Evolutionary conservation across 371 early-diverging fungal species (phyloP).

Genomic region (Sanchytrium tribonematis): DNA sequence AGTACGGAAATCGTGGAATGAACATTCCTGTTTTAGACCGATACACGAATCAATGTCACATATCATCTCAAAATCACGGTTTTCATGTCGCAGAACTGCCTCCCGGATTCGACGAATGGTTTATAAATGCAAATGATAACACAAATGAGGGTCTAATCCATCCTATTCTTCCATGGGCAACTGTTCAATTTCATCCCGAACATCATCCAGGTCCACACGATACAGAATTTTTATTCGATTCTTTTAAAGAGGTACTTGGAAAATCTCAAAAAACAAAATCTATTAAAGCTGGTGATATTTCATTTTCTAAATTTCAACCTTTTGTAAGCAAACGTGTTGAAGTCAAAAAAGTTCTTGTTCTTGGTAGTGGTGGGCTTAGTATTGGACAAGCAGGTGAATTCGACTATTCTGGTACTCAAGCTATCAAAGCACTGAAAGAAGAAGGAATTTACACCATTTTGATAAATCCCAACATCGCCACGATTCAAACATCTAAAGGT

Average conservation of each 20-base stretch:
- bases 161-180: conserved; percentile 57
- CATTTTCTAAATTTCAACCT: no score
- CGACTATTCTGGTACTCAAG: conserved; percentile 80
- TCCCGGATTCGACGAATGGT: conserved; percentile 48
- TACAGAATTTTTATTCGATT: conserved; percentile 76
- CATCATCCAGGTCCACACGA: conserved; percentile 88
- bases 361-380: conserved; percentile 70
- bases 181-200: conserved; percentile 95
- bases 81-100: conserved; percentile 62
- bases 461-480: conserved; percentile 87
- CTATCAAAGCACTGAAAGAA: conserved; percentile 79
- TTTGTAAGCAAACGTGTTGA: conserved; percentile 22
- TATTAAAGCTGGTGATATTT: no score
- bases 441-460: conserved; percentile 58
- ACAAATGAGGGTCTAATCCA: conserved; percentile 90
- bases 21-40: conserved; percentile 90
- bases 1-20: conserved; percentile 91
- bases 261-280: conserved; percentile 33
- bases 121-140: conserved; percentile 87
- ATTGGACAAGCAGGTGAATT: conserved; percentile 96
- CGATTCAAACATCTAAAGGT: conserved; percentile 74
- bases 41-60: conserved; percentile 79
- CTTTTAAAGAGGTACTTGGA: conserved; percentile 44
- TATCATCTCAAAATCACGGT: conserved; percentile 84
- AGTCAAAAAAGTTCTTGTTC: conserved; percentile 59